Conservation (phyloP, 768 basidiomycete genomes). For the Boletus speciosus region DNA sequence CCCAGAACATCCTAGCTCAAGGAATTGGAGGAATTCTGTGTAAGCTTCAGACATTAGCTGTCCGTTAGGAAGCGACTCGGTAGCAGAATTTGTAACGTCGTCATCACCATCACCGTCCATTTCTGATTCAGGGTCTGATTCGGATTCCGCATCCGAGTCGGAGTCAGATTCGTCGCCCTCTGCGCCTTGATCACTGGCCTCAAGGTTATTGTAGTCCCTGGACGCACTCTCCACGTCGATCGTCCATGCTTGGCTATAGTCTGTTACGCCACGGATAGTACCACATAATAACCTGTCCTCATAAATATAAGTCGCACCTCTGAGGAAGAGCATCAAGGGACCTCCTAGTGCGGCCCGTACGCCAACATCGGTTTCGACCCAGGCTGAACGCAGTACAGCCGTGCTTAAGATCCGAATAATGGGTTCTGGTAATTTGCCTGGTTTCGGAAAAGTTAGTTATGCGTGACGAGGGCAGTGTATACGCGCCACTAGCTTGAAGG, state of each 20-base stretch:
- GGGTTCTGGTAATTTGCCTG: conserved; percentile 24
- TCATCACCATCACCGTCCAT: conserved; percentile 34
- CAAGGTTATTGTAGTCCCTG: conserved; percentile 29
- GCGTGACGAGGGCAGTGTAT: conserved; percentile 3
- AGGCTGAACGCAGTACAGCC: conserved; percentile 63
- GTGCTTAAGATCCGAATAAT: conserved; percentile 49
- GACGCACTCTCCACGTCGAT: conserved; percentile 18
- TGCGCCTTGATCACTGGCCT: conserved; percentile 8
- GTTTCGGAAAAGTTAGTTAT: conserved; percentile 1
- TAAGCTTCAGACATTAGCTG: conserved; percentile 46
- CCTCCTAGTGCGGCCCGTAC: conserved; percentile 71
- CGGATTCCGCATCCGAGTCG: conserved; percentile 30
- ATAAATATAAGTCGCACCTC: conserved; percentile 41
- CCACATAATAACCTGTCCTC: neutral
- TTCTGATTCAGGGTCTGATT: conserved; percentile 9
- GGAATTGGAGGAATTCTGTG: conserved; percentile 72
- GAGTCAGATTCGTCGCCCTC: conserved; percentile 34
- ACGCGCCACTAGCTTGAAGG: neutral
- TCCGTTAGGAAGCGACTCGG: neutral
- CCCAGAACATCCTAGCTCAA: conserved; percentile 75
- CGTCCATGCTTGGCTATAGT: conserved; percentile 64
- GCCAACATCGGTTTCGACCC: conserved; percentile 64
- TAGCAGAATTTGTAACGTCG: conserved; percentile 28
- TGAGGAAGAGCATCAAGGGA: conserved; percentile 67
- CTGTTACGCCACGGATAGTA: conserved; percentile 34